A percentile compares a stretch with the other conserved stretches of the same genome.
Conservation (phyloP, 148 eudicot species). For the Polygonum aviculare region DNA sequence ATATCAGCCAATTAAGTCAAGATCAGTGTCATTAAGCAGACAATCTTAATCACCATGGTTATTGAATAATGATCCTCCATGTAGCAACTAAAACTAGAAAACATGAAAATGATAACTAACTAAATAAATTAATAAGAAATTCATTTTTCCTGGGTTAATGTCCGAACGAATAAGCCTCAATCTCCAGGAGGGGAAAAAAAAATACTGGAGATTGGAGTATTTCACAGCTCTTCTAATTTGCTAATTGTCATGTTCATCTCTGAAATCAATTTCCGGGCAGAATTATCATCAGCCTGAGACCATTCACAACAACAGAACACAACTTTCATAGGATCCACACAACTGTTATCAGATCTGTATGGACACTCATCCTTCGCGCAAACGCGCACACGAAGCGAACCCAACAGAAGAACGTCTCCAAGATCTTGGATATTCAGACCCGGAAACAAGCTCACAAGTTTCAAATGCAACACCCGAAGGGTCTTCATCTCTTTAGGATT, state of each 20-base stretch:
- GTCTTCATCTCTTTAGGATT: conserved; percentile 2
- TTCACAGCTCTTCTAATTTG: neutral
- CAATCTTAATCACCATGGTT: no score
- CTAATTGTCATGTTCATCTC: conserved; percentile 18
- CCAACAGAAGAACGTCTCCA: conserved; percentile 25
- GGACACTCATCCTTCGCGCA: conserved; percentile 35
- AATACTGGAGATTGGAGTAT: no score
- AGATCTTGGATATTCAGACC: conserved; percentile 25
- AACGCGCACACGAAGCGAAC: conserved; percentile 22
- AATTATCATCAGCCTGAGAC: conserved; percentile 37
- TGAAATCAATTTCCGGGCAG: conserved; percentile 48
- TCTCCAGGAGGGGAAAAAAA: no score
- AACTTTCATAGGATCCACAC: conserved; percentile 9
- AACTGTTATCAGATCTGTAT: conserved; percentile 17
- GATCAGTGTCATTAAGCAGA: no score
- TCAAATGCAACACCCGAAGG: conserved; percentile 22
- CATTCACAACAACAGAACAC: conserved; percentile 43
- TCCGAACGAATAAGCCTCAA: no score
- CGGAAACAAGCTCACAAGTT: conserved; percentile 20
- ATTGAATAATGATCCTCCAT: neutral
- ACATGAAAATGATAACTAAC: neutral
- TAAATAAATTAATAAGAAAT: no score
- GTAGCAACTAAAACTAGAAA: neutral
- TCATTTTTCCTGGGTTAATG: no score
- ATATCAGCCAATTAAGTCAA: no score